Evolutionary conservation across 305 asterid genomes (phyloP), one percentile per base, ranked within the genome.

Genomic region (Fraxinus sp.): DNA sequence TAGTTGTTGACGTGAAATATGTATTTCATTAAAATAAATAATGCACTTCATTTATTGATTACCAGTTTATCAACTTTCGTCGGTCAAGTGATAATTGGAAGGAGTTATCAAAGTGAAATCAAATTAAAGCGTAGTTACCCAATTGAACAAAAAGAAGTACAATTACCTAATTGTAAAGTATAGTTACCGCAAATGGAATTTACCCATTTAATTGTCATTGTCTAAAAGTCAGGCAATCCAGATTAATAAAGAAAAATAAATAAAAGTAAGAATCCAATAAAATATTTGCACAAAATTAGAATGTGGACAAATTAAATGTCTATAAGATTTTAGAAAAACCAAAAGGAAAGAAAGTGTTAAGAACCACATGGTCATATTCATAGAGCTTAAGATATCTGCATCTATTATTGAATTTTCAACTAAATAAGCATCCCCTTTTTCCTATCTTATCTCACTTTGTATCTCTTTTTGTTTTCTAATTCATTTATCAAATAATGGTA

Each of bases 401-500:
- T 70, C 39, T 13, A 32, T 37, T 70, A 70, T 13, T 70, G 20
- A 30, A 32, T 30, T 70, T 70, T 70, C 75, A 70, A 70, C 75
- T 13, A 76, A 35, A 74, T 30, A 24, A 62, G 7, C 72, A 36
- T 24, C 66, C 4, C 14, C 10, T 35, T 77, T 72, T 46, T 46
- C 84, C 30, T 30, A 28, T 20, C 57, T 9, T 66, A 36, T 73
- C 49, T 28, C 3, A 5, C 22, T 37, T 52, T 0, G 33, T 49
- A 52, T 52, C 22, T 52, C 64, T 46, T 20, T 49, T 32, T 24
- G 57, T 24, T 70, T 39, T 52, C 3, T 70, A 80, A 28, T 37
- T 44, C 84, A 84, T 80, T 68, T 46, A 55, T 76, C 76, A 57
- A 59, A 82, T 62, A 22, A 8, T 70, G 75, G 20, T 32, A 70